Conservation (phyloP, 1,284 basidiomycete genomes). For the Moesziomyces antarcticus region DNA sequence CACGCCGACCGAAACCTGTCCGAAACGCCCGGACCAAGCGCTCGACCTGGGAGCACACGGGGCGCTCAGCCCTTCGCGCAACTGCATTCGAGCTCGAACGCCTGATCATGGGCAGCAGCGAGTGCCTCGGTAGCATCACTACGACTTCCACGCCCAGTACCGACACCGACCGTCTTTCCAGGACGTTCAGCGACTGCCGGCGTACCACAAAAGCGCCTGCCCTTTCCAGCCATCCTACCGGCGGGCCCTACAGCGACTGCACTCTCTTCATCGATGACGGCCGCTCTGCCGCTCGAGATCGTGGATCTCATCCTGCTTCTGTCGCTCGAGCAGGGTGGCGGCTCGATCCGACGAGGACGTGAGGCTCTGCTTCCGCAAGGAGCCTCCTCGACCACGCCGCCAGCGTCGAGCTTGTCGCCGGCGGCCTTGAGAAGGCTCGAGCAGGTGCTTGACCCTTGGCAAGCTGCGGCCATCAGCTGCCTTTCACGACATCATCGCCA, state of each 20-base stretch:
- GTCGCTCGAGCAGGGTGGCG: slow-evolving; percentile 6
- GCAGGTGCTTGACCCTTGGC: slow-evolving; percentile 2
- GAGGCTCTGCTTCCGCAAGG: neutral
- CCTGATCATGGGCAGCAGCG: neutral
- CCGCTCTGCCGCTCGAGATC: slow-evolving; percentile 29
- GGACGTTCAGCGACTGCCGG: too few species aligned
- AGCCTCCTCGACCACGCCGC: neutral
- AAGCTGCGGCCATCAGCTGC: slow-evolving; percentile 9
- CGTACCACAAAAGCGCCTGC: too few species aligned
- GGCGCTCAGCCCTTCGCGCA: neutral
- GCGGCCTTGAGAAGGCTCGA: neutral
- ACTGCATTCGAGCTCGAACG: neutral
- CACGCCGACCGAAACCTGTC: too few species aligned
- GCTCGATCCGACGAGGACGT: neutral
- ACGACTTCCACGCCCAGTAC: neutral
- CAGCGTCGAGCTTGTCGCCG: neutral
- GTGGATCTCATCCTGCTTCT: slow-evolving; percentile 37
- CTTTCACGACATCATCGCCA: slow-evolving; percentile 22
- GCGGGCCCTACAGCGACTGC: neutral
- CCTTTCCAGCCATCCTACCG: neutral
- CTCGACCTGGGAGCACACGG: too few species aligned
- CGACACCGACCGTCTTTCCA: too few species aligned
- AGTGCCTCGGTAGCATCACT: neutral
- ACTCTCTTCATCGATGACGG: slow-evolving; percentile 6
- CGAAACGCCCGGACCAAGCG: too few species aligned